phyloP scores from a whole-genome alignment of 208 protist genomes.

The Angomonas deanei region DNA sequence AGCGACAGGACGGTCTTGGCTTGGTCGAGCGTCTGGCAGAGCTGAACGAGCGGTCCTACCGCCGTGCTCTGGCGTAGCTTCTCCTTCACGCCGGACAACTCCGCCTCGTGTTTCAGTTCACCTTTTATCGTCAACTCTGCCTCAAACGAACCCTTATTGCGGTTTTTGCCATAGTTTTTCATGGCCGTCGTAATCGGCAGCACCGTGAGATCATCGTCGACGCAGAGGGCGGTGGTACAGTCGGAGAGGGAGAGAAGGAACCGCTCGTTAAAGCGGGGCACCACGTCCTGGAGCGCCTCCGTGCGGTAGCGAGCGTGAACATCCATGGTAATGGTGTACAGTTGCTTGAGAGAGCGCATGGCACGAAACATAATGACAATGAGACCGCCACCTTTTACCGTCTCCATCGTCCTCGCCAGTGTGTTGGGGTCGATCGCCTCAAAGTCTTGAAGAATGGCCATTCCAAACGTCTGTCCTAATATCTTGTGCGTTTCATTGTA shows the following conservation, averaged over 20 bases:
- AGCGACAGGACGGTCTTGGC: slow-evolving; percentile 96
- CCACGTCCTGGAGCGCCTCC: slow-evolving; percentile 84
- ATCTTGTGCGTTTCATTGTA: slow-evolving; percentile 99
- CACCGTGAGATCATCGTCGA: slow-evolving; percentile 99
- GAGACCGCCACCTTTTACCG: slow-evolving; percentile 99
- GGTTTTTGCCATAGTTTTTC: slow-evolving; percentile 42
- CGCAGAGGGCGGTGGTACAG: slow-evolving; percentile 93
- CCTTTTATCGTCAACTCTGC: slow-evolving; percentile 64
- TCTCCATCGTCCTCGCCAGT: slow-evolving; percentile 99
- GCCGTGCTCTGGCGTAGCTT: slow-evolving; percentile 61
- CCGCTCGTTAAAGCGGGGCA: slow-evolving; percentile 98
- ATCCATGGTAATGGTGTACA: slow-evolving; percentile 99
- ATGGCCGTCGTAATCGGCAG: slow-evolving; percentile 94
- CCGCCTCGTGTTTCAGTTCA: slow-evolving; percentile 75
- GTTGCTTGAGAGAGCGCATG: slow-evolving; percentile 95
- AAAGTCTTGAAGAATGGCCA: slow-evolving; percentile 99
- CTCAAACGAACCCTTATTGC: slow-evolving; percentile 34
- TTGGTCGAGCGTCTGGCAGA: slow-evolving; percentile 95
- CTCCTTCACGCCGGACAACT: slow-evolving; percentile 74
- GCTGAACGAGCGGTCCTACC: slow-evolving; percentile 90
- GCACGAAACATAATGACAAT: slow-evolving; percentile 97
- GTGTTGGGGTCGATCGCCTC: slow-evolving; percentile 99
- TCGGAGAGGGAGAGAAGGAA: slow-evolving; percentile 97
- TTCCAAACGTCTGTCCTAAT: slow-evolving; percentile 99
- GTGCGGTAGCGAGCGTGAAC: slow-evolving; percentile 94